These are phyloP conservation scores for Rosa hybrid DNA, from an alignment of 331 rosid genomes.

Conservation along the genomic window DNA sequence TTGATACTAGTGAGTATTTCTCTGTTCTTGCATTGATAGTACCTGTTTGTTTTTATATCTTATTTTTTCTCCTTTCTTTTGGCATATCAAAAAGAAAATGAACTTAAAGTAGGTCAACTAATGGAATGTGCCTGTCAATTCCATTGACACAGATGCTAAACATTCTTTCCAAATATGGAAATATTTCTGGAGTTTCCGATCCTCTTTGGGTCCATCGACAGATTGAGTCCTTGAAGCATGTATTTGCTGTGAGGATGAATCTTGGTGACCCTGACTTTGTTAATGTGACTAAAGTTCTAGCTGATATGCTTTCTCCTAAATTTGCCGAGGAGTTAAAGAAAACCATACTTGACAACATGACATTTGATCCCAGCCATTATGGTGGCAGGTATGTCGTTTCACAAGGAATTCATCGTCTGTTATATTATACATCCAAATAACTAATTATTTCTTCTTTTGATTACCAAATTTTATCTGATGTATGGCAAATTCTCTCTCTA, in stretches of 20 bases:
- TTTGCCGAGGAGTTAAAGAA: constrained; percentile 60
- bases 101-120: neutral
- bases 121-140: constrained; percentile 18
- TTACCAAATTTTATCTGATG: neutral
- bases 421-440: neutral
- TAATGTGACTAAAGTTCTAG: constrained; percentile 51
- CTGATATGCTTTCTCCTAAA: constrained; percentile 74
- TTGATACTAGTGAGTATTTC: constrained; percentile 62
- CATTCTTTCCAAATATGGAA: constrained; percentile 62
- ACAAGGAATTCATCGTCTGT: neutral
- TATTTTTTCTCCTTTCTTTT: neutral
- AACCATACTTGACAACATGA: constrained; percentile 60
- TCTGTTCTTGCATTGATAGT: constrained; percentile 8
- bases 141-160: constrained; percentile 59
- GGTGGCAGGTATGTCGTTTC: constrained; percentile 61
- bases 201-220: constrained; percentile 68
- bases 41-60: neutral
- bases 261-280: constrained; percentile 86
- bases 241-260: constrained; percentile 69
- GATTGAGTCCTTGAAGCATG: constrained; percentile 82
- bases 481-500: neutral
- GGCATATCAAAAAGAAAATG: neutral
- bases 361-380: constrained; percentile 63
- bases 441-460: neutral
- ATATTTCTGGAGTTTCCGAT: constrained; percentile 64